These are phyloP conservation scores for Aspergillus heteromorphus DNA, from an alignment of 495 filamentous ascomycete genomes.

Conservation along the genomic window DNA sequence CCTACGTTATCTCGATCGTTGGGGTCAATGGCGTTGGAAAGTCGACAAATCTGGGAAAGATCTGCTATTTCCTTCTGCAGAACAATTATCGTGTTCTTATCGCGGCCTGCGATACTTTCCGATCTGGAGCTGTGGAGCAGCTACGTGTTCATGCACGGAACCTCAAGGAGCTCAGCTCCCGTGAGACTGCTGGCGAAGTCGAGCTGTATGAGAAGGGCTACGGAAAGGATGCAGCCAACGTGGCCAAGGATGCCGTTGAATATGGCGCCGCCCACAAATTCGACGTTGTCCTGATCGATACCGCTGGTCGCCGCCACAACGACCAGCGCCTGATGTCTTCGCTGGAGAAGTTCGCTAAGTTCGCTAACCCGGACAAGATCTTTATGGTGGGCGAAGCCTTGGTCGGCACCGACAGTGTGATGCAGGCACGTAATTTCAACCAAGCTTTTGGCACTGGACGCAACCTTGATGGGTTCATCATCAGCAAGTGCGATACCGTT, in stretches of 20 bases:
- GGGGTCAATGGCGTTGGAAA: slow-evolving; percentile 98
- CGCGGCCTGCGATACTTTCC: slow-evolving; percentile 94
- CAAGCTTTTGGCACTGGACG: slow-evolving; percentile 77
- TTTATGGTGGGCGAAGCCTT: slow-evolving; percentile 98
- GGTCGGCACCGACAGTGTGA: slow-evolving; percentile 89
- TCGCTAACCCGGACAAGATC: slow-evolving; percentile 94
- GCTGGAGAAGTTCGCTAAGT: slow-evolving; percentile 93
- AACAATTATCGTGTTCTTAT: slow-evolving; percentile 95
- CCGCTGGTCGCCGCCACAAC: slow-evolving; percentile 90
- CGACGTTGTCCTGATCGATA: slow-evolving; percentile 95
- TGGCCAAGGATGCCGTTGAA: slow-evolving; percentile 86
- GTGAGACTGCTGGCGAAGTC: slow-evolving; percentile 72
- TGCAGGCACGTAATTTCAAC: slow-evolving; percentile 95
- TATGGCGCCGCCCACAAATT: slow-evolving; percentile 69
- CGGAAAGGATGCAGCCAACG: slow-evolving; percentile 92
- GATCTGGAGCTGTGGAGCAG: slow-evolving; percentile 95
- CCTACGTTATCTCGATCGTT: slow-evolving; percentile 96
- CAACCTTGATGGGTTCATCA: slow-evolving; percentile 89
- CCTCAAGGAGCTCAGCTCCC: slow-evolving; percentile 73
- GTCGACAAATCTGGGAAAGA: slow-evolving; percentile 93
- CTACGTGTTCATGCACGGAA: slow-evolving; percentile 90
- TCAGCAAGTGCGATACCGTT: slow-evolving; percentile 97
- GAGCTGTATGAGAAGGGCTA: slow-evolving; percentile 96
- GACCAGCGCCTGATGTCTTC: slow-evolving; percentile 91
- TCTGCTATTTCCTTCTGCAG: slow-evolving; percentile 94